Percentiles rank a stretch among this genome's conserved stretches.
Conservation (phyloP, 139 green algal genomes). For the Tetradesmus lagerheimii region DNA sequence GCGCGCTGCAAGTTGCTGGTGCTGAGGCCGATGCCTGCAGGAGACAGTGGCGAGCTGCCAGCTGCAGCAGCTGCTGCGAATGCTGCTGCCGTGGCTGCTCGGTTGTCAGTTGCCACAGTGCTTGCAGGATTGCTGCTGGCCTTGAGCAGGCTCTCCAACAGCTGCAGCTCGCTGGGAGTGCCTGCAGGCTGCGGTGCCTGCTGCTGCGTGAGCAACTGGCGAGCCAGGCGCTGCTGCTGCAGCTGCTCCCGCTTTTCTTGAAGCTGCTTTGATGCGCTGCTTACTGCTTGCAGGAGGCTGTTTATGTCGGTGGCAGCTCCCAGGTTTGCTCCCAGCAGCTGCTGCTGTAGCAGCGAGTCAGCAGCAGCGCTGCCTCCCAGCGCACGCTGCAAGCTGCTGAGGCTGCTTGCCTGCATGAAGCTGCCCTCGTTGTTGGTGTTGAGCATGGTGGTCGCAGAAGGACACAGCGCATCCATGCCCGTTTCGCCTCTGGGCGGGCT, state of each 20-base stretch:
- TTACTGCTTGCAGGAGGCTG: neutral
- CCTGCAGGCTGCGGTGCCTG: neutral
- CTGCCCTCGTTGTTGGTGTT: neutral
- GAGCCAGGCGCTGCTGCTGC: neutral
- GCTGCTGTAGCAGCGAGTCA: neutral
- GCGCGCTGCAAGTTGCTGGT: neutral
- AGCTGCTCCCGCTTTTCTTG: conserved; percentile 11
- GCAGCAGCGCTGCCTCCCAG: neutral
- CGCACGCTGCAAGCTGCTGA: neutral
- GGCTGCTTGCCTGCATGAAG: neutral
- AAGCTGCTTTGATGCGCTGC: neutral
- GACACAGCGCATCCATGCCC: neutral
- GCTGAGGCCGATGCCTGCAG: neutral
- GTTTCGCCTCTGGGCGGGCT: neutral
- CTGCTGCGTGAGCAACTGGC: neutral
- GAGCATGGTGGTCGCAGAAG: neutral
- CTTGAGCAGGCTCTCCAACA: neutral
- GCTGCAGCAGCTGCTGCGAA: neutral
- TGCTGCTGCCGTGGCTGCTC: neutral
- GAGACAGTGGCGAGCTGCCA: neutral
- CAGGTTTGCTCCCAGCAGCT: neutral
- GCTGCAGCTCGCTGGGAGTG: neutral
- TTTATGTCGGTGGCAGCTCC: neutral
- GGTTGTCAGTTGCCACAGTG: neutral
- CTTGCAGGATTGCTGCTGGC: neutral